Evolutionary conservation across 805 yeast genomes (phyloP), one percentile per base, ranked within the genome.

Genomic region (Metschnikowia lachancei): DNA sequence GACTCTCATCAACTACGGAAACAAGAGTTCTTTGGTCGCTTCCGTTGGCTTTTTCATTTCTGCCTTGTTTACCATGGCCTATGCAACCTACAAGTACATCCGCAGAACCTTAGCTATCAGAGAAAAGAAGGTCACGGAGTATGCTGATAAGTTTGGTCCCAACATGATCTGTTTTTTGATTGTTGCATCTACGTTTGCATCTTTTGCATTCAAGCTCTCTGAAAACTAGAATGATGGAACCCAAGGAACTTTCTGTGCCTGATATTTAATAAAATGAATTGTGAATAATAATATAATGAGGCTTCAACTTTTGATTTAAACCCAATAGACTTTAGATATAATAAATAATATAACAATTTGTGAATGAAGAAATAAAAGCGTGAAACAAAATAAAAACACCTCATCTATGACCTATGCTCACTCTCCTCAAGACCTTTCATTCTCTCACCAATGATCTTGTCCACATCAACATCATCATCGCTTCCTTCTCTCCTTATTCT

Each of bases 81-180:
- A 92, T 63, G 79, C 97, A 11, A 76, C 86, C 13, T 78, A 74
- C 54, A 79, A 80, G 57, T 94, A 90, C 67, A 67, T 90, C 37
- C 84, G 85, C 81, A 81, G 99, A 65, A 92, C 89, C 5, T 64
- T 81, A 41, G 84, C 84, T 60, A 88, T 94, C 56, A 81, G 99
- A 62, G 77, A 80, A 53, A 88, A 90, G 70, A 81, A 81, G 51
- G 89, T 95, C 3, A 85, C 82, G 19, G 78, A 87, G 53, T 94
- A 92, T 61, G 96, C 87, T 54, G 98, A 94, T 66, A 81, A 76
- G 60, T 62, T 83, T 51, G 99, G 99, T 0, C 97, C 98, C 14
- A 83, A 84, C 53, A 75, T 82, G 63, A 80, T 94, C 41, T 92
- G 97, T 70, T 65, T 69, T 16, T 84, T 85, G 43, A 73, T 94